Conservation (phyloP, 2,329 filamentous ascomycete species). For the Hypoxylon sp. region DNA sequence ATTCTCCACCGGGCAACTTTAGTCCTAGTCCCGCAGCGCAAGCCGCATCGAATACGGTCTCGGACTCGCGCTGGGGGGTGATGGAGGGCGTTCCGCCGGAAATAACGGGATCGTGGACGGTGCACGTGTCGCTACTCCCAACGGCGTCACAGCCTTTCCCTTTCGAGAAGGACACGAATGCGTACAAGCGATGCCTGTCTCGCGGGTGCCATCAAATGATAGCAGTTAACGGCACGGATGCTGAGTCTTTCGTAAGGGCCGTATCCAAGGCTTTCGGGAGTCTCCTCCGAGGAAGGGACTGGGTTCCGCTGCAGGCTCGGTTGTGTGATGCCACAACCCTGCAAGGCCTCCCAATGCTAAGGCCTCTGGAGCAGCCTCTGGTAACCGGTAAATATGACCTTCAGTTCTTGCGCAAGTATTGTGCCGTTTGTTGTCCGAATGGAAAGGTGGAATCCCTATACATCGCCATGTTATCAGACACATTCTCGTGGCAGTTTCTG, state of each 20-base stretch:
- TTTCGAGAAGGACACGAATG: constrained; percentile 71
- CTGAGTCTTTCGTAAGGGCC: constrained; percentile 61
- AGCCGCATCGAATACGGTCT: constrained; percentile 33
- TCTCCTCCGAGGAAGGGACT: constrained; percentile 62
- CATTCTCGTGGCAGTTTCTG: constrained; percentile 68
- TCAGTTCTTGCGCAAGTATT: constrained; percentile 64
- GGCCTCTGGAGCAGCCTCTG: constrained; percentile 62
- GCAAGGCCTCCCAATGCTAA: constrained; percentile 69
- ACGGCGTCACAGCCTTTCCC: constrained; percentile 66
- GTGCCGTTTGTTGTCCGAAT: constrained; percentile 65
- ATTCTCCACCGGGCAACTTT: constrained; percentile 6
- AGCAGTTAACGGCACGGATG: constrained; percentile 62
- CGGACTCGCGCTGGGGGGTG: constrained; percentile 38
- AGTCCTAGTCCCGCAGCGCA: constrained; percentile 24
- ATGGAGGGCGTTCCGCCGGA: constrained; percentile 48
- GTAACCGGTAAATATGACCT: constrained; percentile 59
- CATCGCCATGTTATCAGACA: constrained; percentile 66
- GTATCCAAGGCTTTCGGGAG: constrained; percentile 63
- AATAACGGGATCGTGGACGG: constrained; percentile 60
- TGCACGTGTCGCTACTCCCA: constrained; percentile 70
- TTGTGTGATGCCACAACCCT: constrained; percentile 67
- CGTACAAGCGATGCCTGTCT: constrained; percentile 71
- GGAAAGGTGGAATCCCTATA: constrained; percentile 70
- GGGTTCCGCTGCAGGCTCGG: constrained; percentile 70
- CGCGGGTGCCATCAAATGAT: constrained; percentile 70